Evolutionary conservation across 768 basidiomycete species (phyloP), one percentile per base, ranked within the genome.

Genomic region (Pisolithus tinctorius): DNA sequence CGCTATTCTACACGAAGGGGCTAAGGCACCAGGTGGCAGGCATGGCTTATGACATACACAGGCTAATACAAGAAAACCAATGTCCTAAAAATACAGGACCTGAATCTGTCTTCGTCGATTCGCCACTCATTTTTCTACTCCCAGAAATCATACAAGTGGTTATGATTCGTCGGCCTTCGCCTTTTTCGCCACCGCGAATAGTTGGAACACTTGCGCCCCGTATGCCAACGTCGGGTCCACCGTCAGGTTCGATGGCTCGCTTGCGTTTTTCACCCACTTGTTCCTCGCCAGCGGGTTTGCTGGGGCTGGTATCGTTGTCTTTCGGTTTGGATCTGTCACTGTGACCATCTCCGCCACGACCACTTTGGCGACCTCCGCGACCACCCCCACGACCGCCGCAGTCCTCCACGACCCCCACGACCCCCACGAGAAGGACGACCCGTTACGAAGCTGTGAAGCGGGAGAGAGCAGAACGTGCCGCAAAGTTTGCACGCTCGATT

Each of bases 181-280:
- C 62, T 75, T 79, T 53, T 78, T 78, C 37, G 55, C 43, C 1
- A 59, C 53, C 36, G 65, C 61, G n/a, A 39, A 78, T 66, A 11
- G 62, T 47, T 10, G 88, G 88, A 3, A 82, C 83, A 30, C 69
- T 73, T 7, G 70, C 74, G 0, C 87, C 87, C 23, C 87, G 77
- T 10, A 81, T 65, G 9, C 87, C 87, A 26, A 76, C 73, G 58
- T 84, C 79, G 3, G 82, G 80, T 0, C 84, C 88, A 57, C 87
- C 88, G 59, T 89, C 88, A 1, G 86, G 87, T 61, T 89, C 88
- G 0, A 86, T 73, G 1, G 76, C 82, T 37, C 86, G 79, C 64
- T 89, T 91, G 53, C 88, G 73, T 71, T 91, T 91, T 56, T 85
- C 85, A 27, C 86, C 86, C 1, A 71, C 64, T 52, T 72, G 71